Percentiles rank a stretch among this genome's conserved stretches.
These are phyloP conservation scores for Schizochytrium sp. DNA, from an alignment of 108 stramenopile genomes.

Conservation along the genomic window DNA sequence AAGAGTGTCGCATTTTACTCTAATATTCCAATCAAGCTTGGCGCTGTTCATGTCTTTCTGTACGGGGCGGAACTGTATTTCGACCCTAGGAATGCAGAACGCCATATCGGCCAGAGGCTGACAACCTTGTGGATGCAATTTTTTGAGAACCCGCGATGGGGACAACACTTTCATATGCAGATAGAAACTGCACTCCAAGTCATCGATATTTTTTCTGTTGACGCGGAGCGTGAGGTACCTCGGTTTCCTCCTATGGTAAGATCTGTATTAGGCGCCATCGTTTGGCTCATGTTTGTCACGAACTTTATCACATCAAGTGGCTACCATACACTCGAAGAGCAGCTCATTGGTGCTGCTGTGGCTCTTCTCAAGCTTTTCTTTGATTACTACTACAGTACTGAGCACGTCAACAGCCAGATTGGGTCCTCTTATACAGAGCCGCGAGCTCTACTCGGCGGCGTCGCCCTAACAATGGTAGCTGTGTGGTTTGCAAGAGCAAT, in stretches of 20 bases:
- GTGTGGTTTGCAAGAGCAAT: neutral
- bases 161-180: conserved; percentile 60
- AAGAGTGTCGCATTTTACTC: conserved; percentile 35
- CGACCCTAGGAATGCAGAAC: conserved; percentile 9
- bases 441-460: neutral
- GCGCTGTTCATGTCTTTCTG: conserved; percentile 40
- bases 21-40: conserved; percentile 53
- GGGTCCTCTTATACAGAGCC: neutral
- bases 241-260: neutral
- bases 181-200: conserved; percentile 24
- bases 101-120: conserved; percentile 46
- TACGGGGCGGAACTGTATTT: neutral
- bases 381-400: neutral
- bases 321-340: conserved; percentile 42
- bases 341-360: conserved; percentile 1
- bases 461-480: neutral
- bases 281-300: conserved; percentile 1
- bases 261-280: neutral
- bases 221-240: neutral
- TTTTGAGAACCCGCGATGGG: conserved; percentile 49
- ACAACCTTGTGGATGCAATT: conserved; percentile 52
- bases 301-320: conserved; percentile 34
- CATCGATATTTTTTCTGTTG: neutral
- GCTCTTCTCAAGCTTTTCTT: conserved; percentile 30
- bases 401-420: neutral